Percentiles rank a stretch among this genome's conserved stretches.
Evolutionary conservation across 2,329 filamentous ascomycete species (phyloP).

Genomic region (Nothophaeocryptopus gaeumannii): DNA sequence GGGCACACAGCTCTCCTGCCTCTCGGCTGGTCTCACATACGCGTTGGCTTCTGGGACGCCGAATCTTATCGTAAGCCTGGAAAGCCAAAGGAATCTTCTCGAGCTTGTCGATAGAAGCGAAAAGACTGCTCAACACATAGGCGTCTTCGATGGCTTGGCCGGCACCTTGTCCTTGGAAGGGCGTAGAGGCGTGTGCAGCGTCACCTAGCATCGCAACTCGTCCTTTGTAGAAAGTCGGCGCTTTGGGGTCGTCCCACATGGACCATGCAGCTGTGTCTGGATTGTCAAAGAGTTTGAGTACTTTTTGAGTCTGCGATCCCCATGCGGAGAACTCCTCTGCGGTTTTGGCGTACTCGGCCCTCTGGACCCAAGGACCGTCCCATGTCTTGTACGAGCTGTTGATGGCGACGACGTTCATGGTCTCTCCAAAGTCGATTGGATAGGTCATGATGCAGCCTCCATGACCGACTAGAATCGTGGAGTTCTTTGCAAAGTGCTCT

Average conservation of each 20-base stretch:
- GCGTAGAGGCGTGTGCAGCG: constrained; percentile 59
- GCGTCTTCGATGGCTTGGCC: constrained; percentile 66
- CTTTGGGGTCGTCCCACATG: constrained; percentile 58
- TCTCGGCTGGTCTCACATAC: constrained; percentile 10
- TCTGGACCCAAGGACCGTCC: constrained; percentile 39
- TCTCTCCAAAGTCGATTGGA: constrained; percentile 45
- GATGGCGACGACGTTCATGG: constrained; percentile 48
- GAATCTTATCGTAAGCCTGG: constrained; percentile 6
- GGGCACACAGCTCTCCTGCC: background rate
- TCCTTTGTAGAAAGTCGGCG: constrained; percentile 55
- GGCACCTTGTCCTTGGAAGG: constrained; percentile 57
- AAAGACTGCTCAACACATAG: constrained; percentile 54
- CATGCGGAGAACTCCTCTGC: constrained; percentile 35
- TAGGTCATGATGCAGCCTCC: constrained; percentile 49
- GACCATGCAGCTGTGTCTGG: constrained; percentile 54
- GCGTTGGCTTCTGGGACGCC: constrained; percentile 6
- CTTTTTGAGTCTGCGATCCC: constrained; percentile 38
- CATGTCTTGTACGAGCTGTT: constrained; percentile 39
- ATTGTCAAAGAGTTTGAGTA: constrained; percentile 40
- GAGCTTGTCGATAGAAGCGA: constrained; percentile 45
- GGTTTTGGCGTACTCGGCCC: constrained; percentile 39
- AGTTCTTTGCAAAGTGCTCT: constrained; percentile 29
- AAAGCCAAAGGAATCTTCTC: constrained; percentile 38
- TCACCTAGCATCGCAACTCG: constrained; percentile 61
- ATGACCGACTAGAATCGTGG: constrained; percentile 43